Conservation (phyloP, 306 rosid species). For the Quercus ilex region DNA sequence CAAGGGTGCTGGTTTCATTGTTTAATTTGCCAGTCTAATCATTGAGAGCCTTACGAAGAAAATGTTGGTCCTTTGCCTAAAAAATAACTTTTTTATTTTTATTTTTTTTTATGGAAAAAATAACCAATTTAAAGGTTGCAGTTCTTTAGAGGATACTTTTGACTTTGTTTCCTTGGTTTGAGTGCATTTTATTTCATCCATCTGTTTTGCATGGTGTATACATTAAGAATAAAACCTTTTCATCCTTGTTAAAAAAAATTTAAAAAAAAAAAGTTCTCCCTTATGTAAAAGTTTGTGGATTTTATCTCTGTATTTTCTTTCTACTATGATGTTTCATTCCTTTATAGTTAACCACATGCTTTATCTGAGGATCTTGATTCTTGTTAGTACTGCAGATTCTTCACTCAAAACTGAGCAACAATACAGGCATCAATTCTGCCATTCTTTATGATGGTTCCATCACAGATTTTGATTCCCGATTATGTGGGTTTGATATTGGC, state of each 20-base stretch:
- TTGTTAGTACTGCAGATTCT: conserved; percentile 56
- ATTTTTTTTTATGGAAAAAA: neutral
- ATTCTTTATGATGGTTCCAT: conserved; percentile 88
- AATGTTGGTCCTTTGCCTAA: neutral
- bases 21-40: neutral
- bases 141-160: neutral
- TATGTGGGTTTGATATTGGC: conserved; percentile 82
- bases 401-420: conserved; percentile 60
- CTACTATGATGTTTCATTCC: neutral
- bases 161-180: neutral
- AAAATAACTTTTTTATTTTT: too few relatives aligned
- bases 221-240: neutral
- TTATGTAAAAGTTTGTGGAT: neutral
- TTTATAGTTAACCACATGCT: conserved; percentile 16
- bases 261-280: too few relatives aligned
- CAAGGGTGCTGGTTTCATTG: neutral
- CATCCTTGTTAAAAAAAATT: neutral
- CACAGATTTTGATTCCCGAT: conserved; percentile 59
- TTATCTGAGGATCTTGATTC: conserved; percentile 19
- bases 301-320: neutral
- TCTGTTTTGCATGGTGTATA: neutral
- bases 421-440: conserved; percentile 48
- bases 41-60: neutral
- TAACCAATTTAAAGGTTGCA: neutral
- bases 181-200: neutral